These are phyloP conservation scores for Pyrenophora graminea DNA, from an alignment of 2,329 filamentous ascomycete species.

Conservation along the genomic window DNA sequence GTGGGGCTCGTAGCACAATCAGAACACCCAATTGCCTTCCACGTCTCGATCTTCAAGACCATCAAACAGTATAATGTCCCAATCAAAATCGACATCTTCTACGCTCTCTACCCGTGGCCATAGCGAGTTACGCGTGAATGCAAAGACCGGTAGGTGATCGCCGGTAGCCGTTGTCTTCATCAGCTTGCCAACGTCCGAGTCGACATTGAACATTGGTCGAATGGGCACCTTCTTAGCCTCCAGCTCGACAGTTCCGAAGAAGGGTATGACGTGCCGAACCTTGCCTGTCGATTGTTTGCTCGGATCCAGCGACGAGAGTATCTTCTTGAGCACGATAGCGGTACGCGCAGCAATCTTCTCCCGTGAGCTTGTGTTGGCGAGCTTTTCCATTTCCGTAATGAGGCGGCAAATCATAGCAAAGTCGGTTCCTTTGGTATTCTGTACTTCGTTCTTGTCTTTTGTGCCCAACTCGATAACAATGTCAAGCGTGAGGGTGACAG, in stretches of 20 bases:
- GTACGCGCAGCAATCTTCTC: conserved; percentile 42
- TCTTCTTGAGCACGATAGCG: conserved; percentile 41
- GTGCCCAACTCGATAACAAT: conserved; percentile 43
- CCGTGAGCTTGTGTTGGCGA: conserved; percentile 35
- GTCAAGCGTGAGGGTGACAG: conserved; percentile 42
- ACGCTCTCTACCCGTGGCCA: conserved; percentile 32
- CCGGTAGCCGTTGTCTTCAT: conserved; percentile 30
- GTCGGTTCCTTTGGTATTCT: conserved; percentile 41
- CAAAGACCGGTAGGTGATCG: conserved; percentile 38
- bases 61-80: conserved; percentile 43
- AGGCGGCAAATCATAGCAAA: conserved; percentile 44
- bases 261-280: conserved; percentile 36
- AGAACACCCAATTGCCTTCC: conserved; percentile 41
- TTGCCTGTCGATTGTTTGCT: conserved; percentile 27
- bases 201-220: conserved; percentile 36
- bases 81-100: conserved; percentile 28
- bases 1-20: neutral
- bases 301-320: conserved; percentile 39
- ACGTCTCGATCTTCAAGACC: conserved; percentile 41
- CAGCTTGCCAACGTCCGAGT: conserved; percentile 35
- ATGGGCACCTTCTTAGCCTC: conserved; percentile 35
- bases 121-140: conserved; percentile 40
- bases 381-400: conserved; percentile 43
- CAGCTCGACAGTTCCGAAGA: conserved; percentile 42
- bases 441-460: conserved; percentile 40